Percentiles rank a stretch among this genome's conserved stretches.
Conservation (phyloP, 2,329 filamentous ascomycete species). For the Epichloe sibirici region DNA sequence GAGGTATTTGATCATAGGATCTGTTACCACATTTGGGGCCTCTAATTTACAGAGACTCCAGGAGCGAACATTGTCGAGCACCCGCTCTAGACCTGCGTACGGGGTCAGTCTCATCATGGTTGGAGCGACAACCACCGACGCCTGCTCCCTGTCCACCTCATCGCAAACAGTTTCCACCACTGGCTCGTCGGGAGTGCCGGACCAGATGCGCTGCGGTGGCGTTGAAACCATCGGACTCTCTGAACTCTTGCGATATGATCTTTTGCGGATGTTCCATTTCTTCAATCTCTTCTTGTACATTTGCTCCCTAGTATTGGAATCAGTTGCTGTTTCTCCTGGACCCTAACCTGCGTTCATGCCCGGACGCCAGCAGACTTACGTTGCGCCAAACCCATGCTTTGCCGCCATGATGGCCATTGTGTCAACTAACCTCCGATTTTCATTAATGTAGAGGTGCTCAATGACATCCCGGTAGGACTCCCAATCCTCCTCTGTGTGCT, state of each 20-base stretch:
- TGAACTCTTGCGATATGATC: slow-evolving; percentile 19
- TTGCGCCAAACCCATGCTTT: slow-evolving; percentile 23
- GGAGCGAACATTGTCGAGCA: slow-evolving; percentile 22
- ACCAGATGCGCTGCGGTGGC: not conserved
- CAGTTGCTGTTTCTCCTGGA: not conserved
- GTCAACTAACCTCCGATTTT: slow-evolving; percentile 24
- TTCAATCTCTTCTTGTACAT: slow-evolving; percentile 28
- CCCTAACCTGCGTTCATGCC: too few relatives aligned
- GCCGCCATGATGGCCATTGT: slow-evolving; percentile 24
- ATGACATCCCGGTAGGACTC: slow-evolving; percentile 20
- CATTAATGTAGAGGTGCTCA: slow-evolving; percentile 21
- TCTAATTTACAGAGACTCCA: slow-evolving; percentile 25
- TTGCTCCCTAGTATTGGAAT: slow-evolving; percentile 18
- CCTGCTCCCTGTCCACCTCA: not conserved
- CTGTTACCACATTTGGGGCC: slow-evolving; percentile 12
- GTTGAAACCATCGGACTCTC: slow-evolving; percentile 3
- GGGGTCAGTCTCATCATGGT: slow-evolving; percentile 13
- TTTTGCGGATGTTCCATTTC: slow-evolving; percentile 26
- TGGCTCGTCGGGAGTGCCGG: not conserved
- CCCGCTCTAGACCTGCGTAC: slow-evolving; percentile 18
- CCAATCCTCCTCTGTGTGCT: slow-evolving; percentile 25
- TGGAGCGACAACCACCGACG: slow-evolving; percentile 11
- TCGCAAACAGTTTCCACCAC: slow-evolving; percentile 1
- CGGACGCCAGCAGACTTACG: slow-evolving; percentile 17
- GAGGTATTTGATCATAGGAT: slow-evolving; percentile 25